Evolutionary conservation across 2,329 filamentous ascomycete genomes (phyloP).

Genomic region (Dactylellina leptospora): DNA sequence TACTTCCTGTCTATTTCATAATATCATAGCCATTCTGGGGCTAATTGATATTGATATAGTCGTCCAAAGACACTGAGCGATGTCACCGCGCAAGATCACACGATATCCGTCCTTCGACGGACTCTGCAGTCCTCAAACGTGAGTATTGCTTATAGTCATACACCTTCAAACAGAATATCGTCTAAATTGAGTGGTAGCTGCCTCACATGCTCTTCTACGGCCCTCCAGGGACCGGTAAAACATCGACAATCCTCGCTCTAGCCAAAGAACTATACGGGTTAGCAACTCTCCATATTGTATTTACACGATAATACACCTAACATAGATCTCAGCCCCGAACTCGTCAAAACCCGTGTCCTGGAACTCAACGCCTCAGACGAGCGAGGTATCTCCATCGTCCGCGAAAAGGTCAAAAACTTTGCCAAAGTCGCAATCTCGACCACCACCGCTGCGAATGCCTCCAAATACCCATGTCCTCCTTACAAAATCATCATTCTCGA

Average conservation of each 20-base stretch:
- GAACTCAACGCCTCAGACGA: slow-evolving; percentile 99
- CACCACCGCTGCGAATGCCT: slow-evolving; percentile 71
- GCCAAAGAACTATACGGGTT: slow-evolving; percentile 90
- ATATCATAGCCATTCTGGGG: not conserved
- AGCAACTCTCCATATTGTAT: not conserved
- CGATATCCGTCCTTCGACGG: slow-evolving; percentile 87
- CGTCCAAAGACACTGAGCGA: slow-evolving; percentile 92
- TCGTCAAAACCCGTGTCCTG: slow-evolving; percentile 92
- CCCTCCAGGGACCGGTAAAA: slow-evolving; percentile 96
- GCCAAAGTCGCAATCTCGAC: slow-evolving; percentile 93
- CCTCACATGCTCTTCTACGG: slow-evolving; percentile 99
- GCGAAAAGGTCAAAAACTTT: slow-evolving; percentile 98
- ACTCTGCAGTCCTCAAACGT: slow-evolving; percentile 95
- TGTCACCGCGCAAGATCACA: slow-evolving; percentile 97
- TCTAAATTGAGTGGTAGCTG: slow-evolving; percentile 65
- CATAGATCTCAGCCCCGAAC: slow-evolving; percentile 70
- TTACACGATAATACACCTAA: not conserved
- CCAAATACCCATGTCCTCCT: slow-evolving; percentile 87
- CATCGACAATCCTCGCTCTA: slow-evolving; percentile 93
- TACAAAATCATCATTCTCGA: slow-evolving; percentile 99
- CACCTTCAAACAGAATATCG: slow-evolving; percentile 3
- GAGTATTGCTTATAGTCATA: slow-evolving; percentile 54
- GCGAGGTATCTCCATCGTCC: slow-evolving; percentile 94
- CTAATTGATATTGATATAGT: slow-evolving; percentile 65
- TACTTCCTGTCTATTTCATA: slow-evolving; percentile 25